phyloP scores from a whole-genome alignment of 768 basidiomycete genomes.

The Lentinula aciculospora region DNA sequence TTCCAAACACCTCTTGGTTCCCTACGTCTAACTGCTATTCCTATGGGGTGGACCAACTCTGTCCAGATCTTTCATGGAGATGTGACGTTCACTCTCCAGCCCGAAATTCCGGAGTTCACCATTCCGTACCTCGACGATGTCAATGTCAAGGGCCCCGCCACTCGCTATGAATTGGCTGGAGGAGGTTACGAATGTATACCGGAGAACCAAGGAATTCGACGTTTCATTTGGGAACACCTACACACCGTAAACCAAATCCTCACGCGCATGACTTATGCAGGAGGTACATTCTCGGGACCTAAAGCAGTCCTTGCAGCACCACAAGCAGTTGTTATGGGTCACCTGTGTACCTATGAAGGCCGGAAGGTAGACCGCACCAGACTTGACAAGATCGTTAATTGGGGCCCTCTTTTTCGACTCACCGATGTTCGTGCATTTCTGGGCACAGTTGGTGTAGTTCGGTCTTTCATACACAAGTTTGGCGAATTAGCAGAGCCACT shows the following conservation, averaged over 20 bases:
- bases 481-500: too few relatives aligned
- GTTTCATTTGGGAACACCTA: conserved; percentile 16
- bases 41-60: conserved; percentile 27
- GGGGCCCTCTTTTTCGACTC: conserved; percentile 1
- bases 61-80: conserved; percentile 33
- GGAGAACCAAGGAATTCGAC: conserved; percentile 8
- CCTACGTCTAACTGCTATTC: conserved; percentile 22
- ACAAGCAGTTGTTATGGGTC: background rate
- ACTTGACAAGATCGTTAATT: conserved; percentile 4
- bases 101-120: conserved; percentile 32
- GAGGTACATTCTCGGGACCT: conserved; percentile 28
- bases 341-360: conserved; percentile 7
- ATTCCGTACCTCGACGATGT: conserved; percentile 35
- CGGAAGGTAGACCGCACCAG: conserved; percentile 6
- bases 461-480: too few relatives aligned
- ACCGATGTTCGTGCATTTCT: conserved; percentile 9
- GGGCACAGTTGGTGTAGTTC: too few relatives aligned
- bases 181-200: conserved; percentile 10
- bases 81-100: conserved; percentile 26
- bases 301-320: conserved; percentile 17
- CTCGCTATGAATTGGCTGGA: conserved; percentile 20
- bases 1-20: conserved; percentile 31
- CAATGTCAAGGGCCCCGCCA: conserved; percentile 23
- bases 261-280: conserved; percentile 22
- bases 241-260: conserved; percentile 2